Percentiles rank a stretch among this genome's conserved stretches.
Conservation (phyloP, 805 yeast species). For the Saccharomycopsis capsularis region DNA sequence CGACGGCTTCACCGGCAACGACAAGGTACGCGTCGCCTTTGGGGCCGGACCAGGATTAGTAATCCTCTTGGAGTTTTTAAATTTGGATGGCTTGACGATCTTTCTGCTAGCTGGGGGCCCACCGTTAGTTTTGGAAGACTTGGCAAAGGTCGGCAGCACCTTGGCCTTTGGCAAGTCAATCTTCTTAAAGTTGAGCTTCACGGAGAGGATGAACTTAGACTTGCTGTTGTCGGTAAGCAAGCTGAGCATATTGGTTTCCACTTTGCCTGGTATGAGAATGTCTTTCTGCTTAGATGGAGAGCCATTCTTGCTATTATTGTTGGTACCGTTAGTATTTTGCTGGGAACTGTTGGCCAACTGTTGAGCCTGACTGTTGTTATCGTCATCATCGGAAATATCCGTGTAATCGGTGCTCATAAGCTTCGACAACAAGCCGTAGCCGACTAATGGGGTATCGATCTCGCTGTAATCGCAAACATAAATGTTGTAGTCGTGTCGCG, state of each 20-base stretch:
- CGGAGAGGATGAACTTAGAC: conserved; percentile 1
- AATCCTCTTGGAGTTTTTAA: conserved; percentile 25
- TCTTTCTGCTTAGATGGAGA: conserved; percentile 3
- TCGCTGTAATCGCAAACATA: conserved; percentile 22
- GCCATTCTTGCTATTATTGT: background rate
- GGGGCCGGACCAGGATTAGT: conserved; percentile 42
- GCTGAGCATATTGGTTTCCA: conserved; percentile 3
- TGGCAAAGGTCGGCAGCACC: background rate
- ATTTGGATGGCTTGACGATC: background rate
- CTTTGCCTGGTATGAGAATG: conserved; percentile 21
- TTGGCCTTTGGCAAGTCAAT: conserved; percentile 4
- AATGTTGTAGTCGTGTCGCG: conserved; percentile 18
- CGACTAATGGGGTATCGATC: conserved; percentile 19
- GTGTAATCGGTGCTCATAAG: conserved; percentile 16
- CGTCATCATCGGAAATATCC: conserved; percentile 8
- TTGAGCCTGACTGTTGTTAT: background rate
- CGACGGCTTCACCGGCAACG: conserved; percentile 29
- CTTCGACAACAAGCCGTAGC: conserved; percentile 17
- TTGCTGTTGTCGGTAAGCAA: background rate
- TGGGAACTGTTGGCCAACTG: background rate
- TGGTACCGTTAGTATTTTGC: conserved; percentile 2
- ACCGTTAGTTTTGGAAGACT: background rate
- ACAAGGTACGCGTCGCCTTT: conserved; percentile 39
- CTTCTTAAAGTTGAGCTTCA: conserved; percentile 14
- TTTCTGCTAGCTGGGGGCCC: background rate